phyloP scores from a whole-genome alignment of 1,139 yeast genomes.

The Dujonia santamariae region DNA sequence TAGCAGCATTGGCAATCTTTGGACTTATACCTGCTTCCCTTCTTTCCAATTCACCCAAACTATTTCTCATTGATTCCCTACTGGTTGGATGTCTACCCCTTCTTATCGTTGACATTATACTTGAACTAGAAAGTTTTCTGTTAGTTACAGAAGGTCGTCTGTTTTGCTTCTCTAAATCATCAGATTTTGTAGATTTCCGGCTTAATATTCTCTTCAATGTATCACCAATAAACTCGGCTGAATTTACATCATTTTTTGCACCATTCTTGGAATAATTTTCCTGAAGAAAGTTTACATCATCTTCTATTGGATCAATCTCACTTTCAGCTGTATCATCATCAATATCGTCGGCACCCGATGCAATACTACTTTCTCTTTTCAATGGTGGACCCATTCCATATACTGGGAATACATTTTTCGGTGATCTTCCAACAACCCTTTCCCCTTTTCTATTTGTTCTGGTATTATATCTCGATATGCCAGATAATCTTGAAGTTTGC shows the following conservation, averaged over 20 bases:
- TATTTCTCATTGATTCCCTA: conserved; percentile 1
- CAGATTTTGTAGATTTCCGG: conserved; percentile 10
- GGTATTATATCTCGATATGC: conserved; percentile 10
- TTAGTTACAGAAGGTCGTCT: not conserved
- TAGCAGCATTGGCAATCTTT: conserved; percentile 15
- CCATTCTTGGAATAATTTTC: not conserved
- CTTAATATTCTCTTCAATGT: conserved; percentile 20
- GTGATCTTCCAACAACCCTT: conserved; percentile 42
- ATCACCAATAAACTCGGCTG: conserved; percentile 32
- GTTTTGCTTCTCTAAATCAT: conserved; percentile 3
- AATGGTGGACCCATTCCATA: conserved; percentile 70
- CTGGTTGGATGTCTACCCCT: not conserved
- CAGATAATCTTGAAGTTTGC: conserved; percentile 10
- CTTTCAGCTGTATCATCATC: conserved; percentile 9
- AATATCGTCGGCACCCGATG: conserved; percentile 25
- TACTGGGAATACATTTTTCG: conserved; percentile 76
- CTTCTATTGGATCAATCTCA: conserved; percentile 6
- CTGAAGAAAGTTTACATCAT: conserved; percentile 3
- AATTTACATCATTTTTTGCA: conserved; percentile 1
- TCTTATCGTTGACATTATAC: not conserved
- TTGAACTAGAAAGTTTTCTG: not conserved
- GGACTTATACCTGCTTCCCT: conserved; percentile 17
- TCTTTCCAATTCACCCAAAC: conserved; percentile 11
- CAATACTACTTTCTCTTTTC: conserved; percentile 54
- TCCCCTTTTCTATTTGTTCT: conserved; percentile 11